Percentiles rank a stretch among this genome's conserved stretches.
Evolutionary conservation across 192 early-diverging fungal genomes (phyloP).

Genomic region (Mortierella hygrophila): DNA sequence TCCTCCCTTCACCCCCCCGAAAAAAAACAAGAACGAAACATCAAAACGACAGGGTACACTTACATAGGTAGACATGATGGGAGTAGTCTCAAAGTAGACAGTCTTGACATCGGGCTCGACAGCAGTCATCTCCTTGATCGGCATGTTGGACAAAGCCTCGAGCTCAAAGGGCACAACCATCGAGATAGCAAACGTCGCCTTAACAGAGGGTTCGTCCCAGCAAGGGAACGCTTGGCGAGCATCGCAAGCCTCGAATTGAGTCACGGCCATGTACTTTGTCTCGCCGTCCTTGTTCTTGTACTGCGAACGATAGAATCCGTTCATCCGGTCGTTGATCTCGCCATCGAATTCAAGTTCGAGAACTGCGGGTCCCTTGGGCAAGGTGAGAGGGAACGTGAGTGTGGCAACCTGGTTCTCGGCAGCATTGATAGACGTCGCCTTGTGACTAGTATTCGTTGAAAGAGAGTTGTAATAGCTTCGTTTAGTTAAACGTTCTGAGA

Average conservation of each 20-base stretch:
- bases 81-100: slow-evolving; percentile 78
- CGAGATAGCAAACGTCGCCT: slow-evolving; percentile 82
- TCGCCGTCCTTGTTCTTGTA: slow-evolving; percentile 70
- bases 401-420: slow-evolving; percentile 56
- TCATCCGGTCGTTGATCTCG: slow-evolving; percentile 72
- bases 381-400: slow-evolving; percentile 65
- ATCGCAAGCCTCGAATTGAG: slow-evolving; percentile 86
- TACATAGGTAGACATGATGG: slow-evolving; percentile 87
- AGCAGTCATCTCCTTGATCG: slow-evolving; percentile 63
- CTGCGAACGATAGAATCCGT: slow-evolving; percentile 83
- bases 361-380: slow-evolving; percentile 57
- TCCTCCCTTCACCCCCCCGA: neutral
- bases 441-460: slow-evolving; percentile 45
- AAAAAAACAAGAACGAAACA: neutral
- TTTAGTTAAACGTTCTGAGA: neutral
- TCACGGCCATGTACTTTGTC: slow-evolving; percentile 72
- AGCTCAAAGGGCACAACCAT: slow-evolving; percentile 69
- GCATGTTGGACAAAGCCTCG: slow-evolving; percentile 84
- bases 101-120: slow-evolving; percentile 64
- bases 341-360: slow-evolving; percentile 53
- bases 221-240: slow-evolving; percentile 80
- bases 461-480: neutral
- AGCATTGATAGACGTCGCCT: slow-evolving; percentile 56
- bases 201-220: slow-evolving; percentile 84
- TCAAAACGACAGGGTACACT: slow-evolving; percentile 28